Percentiles rank a stretch among this genome's conserved stretches.
Conservation (phyloP, 495 filamentous ascomycete genomes). For the Haplographium delicatum region DNA sequence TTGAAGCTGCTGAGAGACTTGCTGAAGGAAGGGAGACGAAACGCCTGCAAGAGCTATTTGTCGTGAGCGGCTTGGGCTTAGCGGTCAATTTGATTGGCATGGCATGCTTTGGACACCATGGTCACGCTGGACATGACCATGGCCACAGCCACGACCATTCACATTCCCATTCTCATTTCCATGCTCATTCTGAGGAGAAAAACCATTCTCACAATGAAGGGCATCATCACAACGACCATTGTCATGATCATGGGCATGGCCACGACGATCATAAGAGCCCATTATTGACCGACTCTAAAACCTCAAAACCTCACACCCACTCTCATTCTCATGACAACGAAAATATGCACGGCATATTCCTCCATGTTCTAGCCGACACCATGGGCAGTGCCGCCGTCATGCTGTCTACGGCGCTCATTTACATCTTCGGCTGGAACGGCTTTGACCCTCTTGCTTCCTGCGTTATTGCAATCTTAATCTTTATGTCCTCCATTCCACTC, state of each 20-base stretch:
- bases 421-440: conserved; percentile 83
- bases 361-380: conserved; percentile 93
- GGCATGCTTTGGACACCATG: conserved; percentile 71
- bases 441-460: conserved; percentile 95
- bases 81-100: conserved; percentile 90
- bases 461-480: conserved; percentile 88
- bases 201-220: background rate
- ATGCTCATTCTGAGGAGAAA: conserved; percentile 6
- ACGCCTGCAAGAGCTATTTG: conserved; percentile 77
- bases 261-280: conserved; percentile 26
- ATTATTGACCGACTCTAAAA: conserved; percentile 18
- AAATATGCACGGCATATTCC: conserved; percentile 98
- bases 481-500: conserved; percentile 79
- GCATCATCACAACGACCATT: conserved; percentile 5
- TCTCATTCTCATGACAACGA: conserved; percentile 76
- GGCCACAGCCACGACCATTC: conserved; percentile 35
- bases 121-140: conserved; percentile 62
- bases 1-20: conserved; percentile 86
- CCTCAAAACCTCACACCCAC: conserved; percentile 26
- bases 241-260: conserved; percentile 18
- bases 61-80: conserved; percentile 80
- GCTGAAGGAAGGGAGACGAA: conserved; percentile 76
- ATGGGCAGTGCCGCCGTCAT: conserved; percentile 93
- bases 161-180: conserved; percentile 19
- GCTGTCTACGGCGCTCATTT: conserved; percentile 80